These are phyloP conservation scores for Dactylis glomerata DNA, from an alignment of 176 grass and related monocot species.

Conservation along the genomic window DNA sequence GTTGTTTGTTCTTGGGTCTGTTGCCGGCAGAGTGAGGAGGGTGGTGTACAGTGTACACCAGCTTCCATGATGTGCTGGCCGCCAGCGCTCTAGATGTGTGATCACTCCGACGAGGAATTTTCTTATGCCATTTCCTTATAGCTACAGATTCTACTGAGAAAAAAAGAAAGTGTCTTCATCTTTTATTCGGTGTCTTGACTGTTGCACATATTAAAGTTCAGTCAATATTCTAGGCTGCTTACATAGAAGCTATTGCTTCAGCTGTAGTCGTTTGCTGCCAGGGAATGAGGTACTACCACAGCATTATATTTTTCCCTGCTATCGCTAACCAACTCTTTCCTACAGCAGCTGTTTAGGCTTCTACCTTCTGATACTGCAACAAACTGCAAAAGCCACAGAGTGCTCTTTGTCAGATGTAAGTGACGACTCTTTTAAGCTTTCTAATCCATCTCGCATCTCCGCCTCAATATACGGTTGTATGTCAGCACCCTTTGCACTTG, in stretches of 20 bases:
- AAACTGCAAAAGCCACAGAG: background rate
- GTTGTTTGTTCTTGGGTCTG: background rate
- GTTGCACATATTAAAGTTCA: background rate
- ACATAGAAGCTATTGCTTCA: background rate
- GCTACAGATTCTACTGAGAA: background rate
- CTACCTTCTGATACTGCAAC: background rate
- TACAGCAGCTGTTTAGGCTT: background rate
- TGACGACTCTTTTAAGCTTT: background rate
- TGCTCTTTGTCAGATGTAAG: background rate
- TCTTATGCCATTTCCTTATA: background rate
- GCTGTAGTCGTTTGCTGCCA: background rate
- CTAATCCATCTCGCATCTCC: background rate
- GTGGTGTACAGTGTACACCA: slow-evolving; percentile 73
- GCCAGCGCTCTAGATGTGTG: slow-evolving; percentile 33
- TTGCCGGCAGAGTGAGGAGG: slow-evolving; percentile 30
- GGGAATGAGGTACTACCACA: background rate
- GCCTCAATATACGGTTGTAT: background rate
- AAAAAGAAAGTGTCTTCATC: background rate
- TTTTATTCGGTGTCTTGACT: background rate
- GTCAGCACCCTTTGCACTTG: background rate
- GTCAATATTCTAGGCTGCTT: background rate
- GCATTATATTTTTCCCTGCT: background rate
- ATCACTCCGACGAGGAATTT: slow-evolving; percentile 42
- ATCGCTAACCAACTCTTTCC: background rate
- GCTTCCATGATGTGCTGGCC: slow-evolving; percentile 53